A percentile compares a stretch with the other conserved stretches of the same genome.
Conservation (phyloP, 306 rosid species). For the Nissolia schottii region DNA sequence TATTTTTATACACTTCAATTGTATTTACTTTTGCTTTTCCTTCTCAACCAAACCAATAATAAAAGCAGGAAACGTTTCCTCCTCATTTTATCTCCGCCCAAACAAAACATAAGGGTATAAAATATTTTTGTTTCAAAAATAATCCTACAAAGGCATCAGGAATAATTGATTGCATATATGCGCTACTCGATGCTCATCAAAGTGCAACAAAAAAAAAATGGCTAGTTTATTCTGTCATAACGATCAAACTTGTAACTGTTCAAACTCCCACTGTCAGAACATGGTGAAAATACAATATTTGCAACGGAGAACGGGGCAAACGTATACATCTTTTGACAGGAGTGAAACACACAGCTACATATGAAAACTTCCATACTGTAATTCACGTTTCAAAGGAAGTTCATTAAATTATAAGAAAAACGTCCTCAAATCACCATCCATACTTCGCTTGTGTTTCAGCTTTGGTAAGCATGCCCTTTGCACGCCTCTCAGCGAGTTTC, state of each 20-base stretch:
- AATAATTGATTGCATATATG: neutral
- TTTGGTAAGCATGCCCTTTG: constrained; percentile 88
- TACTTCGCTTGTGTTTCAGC: constrained; percentile 95
- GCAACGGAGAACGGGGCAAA: neutral
- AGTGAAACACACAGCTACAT: constrained; percentile 11
- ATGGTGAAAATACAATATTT: neutral
- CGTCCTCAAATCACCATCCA: constrained; percentile 73
- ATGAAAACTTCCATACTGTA: neutral
- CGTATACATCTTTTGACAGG: neutral
- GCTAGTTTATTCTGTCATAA: neutral
- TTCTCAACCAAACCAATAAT: no score
- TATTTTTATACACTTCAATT: no score
- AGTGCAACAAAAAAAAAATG: neutral
- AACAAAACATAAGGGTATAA: no score
- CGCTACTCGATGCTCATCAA: neutral
- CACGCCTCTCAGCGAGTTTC: constrained; percentile 76
- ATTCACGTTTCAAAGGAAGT: constrained; percentile 4
- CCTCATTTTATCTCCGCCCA: no score
- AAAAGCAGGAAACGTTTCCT: no score
- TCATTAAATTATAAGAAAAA: neutral
- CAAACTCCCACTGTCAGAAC: neutral
- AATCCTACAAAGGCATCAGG: neutral
- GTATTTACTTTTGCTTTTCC: no score
- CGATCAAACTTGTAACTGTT: neutral
- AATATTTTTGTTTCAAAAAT: no score